These are phyloP conservation scores for Blumeria graminis DNA, from an alignment of 2,329 filamentous ascomycete species.

Conservation along the genomic window DNA sequence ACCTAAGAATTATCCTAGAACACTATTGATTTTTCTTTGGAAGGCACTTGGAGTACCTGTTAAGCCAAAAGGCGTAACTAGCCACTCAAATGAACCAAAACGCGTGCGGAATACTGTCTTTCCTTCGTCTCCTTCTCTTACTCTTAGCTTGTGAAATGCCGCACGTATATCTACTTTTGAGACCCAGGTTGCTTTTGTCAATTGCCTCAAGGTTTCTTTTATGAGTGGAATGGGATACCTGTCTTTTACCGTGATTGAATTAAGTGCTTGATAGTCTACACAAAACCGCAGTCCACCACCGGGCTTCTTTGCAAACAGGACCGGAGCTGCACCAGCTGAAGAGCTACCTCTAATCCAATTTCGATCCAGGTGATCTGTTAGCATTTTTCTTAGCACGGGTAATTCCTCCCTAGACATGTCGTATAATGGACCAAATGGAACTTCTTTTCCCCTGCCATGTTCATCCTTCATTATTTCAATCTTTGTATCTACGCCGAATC, in stretches of 20 bases:
- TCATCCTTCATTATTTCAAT: background rate
- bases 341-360: background rate
- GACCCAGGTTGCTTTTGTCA: background rate
- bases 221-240: background rate
- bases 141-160: background rate
- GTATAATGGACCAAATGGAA: background rate
- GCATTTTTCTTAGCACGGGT: background rate
- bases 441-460: background rate
- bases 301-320: no score
- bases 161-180: background rate
- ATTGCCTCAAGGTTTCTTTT: background rate
- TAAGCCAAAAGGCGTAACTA: no score
- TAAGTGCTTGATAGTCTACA: background rate
- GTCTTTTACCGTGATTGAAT: background rate
- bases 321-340: background rate
- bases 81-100: background rate
- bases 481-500: background rate
- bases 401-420: background rate
- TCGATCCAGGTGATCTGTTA: no score
- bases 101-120: background rate
- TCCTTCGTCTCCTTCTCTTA: background rate
- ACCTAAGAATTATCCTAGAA: background rate
- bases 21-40: background rate
- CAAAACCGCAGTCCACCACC: no score
- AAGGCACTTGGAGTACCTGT: background rate